These are phyloP conservation scores for Fusarium tricinctum DNA, from an alignment of 2,329 filamentous ascomycete genomes.

Conservation along the genomic window DNA sequence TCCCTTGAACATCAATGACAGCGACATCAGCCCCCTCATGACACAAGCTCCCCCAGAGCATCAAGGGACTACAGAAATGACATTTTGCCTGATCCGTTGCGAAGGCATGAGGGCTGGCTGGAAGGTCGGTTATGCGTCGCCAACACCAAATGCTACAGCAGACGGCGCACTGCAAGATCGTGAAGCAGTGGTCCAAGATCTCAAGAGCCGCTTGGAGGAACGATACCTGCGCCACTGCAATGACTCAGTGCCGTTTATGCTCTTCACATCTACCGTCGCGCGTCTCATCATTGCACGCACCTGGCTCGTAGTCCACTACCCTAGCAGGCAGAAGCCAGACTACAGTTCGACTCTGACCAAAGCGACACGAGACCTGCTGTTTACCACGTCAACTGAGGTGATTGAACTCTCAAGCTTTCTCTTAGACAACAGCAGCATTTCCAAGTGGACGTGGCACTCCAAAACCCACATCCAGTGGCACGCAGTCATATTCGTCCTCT, in stretches of 20 bases:
- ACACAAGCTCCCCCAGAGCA: background rate
- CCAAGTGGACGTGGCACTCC: conserved; percentile 9
- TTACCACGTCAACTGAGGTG: background rate
- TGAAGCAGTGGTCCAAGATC: background rate
- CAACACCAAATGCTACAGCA: background rate
- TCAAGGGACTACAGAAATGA: background rate
- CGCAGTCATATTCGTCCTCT: background rate
- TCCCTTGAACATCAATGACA: conserved; percentile 8
- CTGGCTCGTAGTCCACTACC: background rate
- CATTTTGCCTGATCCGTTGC: background rate
- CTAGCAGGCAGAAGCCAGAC: background rate
- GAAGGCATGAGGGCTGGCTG: background rate
- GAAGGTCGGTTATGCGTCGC: conserved; percentile 4
- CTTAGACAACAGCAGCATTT: background rate
- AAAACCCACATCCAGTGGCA: conserved; percentile 12
- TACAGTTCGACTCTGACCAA: background rate
- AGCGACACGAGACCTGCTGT: background rate
- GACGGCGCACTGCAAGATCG: background rate
- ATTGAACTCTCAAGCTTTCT: background rate
- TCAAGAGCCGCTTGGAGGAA: background rate
- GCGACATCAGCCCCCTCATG: background rate
- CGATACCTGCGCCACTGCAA: background rate
- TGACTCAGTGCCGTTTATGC: background rate
- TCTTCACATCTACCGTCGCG: background rate
- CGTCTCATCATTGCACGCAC: background rate